Evolutionary conservation across 345 rosid genomes (phyloP), one percentile per base, ranked within the genome.

Genomic region (Lepidium africanum): DNA sequence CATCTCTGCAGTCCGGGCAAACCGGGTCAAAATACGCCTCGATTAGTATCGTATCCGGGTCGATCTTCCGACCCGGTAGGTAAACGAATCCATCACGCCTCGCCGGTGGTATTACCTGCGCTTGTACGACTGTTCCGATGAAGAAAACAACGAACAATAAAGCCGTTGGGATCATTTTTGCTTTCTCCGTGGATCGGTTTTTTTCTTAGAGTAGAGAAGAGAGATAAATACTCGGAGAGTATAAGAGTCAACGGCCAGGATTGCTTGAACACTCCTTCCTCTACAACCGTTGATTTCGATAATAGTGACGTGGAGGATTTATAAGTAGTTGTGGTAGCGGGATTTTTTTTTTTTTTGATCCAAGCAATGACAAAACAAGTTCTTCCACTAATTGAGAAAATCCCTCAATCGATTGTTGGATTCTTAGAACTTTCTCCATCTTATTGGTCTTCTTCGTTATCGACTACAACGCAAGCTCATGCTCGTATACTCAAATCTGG

Each of bases 21-120:
- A 90, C 86, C 33, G 98, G 98, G 73, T 93, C 98, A 51, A 79
- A 80, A 83, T 83, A 93, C 12, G 97, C 94, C 50, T 90, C 98
- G 78, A 93, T 65, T 41, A 79, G 13, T 65, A 93, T 73, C 54
- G 92, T 40, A 54, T 84, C 83, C 9, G 80, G 42, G 40, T 75
- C 76, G 9, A 73, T 73, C 41, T 16, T 76, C 54, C 61, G 36
- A 64, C 71, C 75, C 36, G 67, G 50, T 63, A 75, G 75, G 75
- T 88, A 93, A 21, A 78, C 43, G 80, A 93, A 93, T 52, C 98
- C 98, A 38, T 93, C 98, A 59, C 65, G 75, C 65, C 73, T 90
- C 9, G 79, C 80, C 58, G 98, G 97, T 19, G 94, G 96, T 79
- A 90, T 12, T n/a, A 65, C 48, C 78, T 92, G 98, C 52, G 88